Percentiles rank a stretch among this genome's conserved stretches.
phyloP scores from a whole-genome alignment of 768 basidiomycete genomes.

The Xanthoconium stramineum region DNA sequence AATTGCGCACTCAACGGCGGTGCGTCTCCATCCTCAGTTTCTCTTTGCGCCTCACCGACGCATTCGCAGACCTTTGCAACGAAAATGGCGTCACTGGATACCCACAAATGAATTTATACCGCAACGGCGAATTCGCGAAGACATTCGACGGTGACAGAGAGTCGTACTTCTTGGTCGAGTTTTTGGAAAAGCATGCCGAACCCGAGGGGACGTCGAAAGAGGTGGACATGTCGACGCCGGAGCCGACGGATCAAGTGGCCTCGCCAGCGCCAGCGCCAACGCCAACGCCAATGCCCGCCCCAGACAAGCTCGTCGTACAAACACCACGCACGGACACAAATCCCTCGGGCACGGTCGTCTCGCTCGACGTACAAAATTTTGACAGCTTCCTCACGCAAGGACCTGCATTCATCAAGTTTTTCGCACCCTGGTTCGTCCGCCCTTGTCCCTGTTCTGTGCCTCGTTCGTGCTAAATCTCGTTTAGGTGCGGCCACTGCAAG shows the following conservation, averaged over 20 bases:
- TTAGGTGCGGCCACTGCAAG: slow-evolving; percentile 93
- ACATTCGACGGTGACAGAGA: slow-evolving; percentile 54
- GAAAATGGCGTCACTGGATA: slow-evolving; percentile 68
- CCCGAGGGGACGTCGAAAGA: slow-evolving; percentile 7
- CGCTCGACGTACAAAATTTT: slow-evolving; percentile 36
- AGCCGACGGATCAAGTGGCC: slow-evolving; percentile 6
- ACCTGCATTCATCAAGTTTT: slow-evolving; percentile 74
- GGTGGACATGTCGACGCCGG: neutral
- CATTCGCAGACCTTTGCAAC: slow-evolving; percentile 66
- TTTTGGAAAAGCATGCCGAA: slow-evolving; percentile 46
- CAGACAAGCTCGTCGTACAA: slow-evolving; percentile 17
- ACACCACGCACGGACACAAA: slow-evolving; percentile 14
- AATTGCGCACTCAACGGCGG: slow-evolving; percentile 79
- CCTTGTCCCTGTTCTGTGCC: neutral
- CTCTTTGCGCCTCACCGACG: neutral
- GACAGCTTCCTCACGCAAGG: slow-evolving; percentile 39
- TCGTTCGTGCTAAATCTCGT: neutral
- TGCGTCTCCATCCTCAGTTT: slow-evolving; percentile 30
- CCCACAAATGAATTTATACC: slow-evolving; percentile 73
- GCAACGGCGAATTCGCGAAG: slow-evolving; percentile 59
- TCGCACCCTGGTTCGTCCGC: slow-evolving; percentile 72
- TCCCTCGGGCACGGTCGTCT: slow-evolving; percentile 25
- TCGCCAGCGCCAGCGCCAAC: neutral
- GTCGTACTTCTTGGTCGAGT: slow-evolving; percentile 52
- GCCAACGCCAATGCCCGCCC: slow-evolving; percentile 1